Evolutionary conservation across 257 asterid species (phyloP).

Genomic region (Nicotiana attenuata): DNA sequence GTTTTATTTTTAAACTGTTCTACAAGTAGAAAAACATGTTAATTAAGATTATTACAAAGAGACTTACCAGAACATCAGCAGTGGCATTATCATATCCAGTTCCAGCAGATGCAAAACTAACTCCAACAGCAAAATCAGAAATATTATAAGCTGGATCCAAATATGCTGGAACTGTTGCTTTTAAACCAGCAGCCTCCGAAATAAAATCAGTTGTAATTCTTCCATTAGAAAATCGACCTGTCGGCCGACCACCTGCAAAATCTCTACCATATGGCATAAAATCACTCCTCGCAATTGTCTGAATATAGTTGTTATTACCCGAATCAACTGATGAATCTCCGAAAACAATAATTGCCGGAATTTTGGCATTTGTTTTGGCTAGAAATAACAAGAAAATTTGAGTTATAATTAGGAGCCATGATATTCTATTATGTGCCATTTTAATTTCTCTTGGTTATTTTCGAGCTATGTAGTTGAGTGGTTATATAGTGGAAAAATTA

Average conservation of each 20-base stretch:
- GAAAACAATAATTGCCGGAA: conserved; percentile 70
- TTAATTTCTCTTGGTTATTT: not conserved
- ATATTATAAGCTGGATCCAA: conserved; percentile 71
- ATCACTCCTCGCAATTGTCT: conserved; percentile 66
- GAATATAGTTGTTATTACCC: conserved; percentile 71
- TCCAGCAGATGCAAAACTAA: conserved; percentile 92
- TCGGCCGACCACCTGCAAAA: conserved; percentile 52
- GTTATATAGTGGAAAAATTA: not conserved
- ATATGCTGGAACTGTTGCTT: conserved; percentile 64
- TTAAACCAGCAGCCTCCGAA: conserved; percentile 66
- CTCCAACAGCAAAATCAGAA: conserved; percentile 68
- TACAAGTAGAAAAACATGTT: not conserved
- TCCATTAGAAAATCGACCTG: conserved; percentile 84
- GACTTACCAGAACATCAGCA: conserved; percentile 61
- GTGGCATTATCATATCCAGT: conserved; percentile 84
- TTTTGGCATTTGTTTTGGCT: conserved; percentile 20
- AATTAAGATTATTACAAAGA: not conserved
- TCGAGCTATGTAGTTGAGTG: not conserved
- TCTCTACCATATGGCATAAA: conserved; percentile 85
- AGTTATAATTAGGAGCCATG: not conserved
- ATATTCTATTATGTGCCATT: not conserved
- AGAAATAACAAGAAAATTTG: not conserved
- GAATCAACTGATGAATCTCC: conserved; percentile 94
- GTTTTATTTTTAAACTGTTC: not conserved
- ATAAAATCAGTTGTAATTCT: conserved; percentile 70